Conservation (phyloP, 495 filamentous ascomycete genomes). For the Cryomyces antarcticus region DNA sequence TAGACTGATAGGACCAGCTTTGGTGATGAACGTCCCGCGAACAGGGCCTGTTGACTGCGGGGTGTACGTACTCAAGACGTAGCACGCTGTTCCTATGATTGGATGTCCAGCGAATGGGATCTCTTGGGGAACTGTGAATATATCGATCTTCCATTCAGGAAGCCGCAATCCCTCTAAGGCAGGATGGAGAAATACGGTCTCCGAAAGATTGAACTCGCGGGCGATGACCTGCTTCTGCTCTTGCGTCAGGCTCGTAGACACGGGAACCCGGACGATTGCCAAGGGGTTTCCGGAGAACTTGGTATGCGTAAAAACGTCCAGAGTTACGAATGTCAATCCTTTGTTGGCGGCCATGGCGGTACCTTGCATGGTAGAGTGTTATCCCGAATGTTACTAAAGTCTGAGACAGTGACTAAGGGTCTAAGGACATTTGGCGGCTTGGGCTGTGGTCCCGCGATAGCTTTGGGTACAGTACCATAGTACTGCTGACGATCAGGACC, state of each 20-base stretch:
- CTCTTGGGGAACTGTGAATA: constrained; percentile 38
- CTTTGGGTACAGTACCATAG: too few species aligned
- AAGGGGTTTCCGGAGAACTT: constrained; percentile 46
- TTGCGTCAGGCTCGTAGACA: constrained; percentile 20
- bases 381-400: too few species aligned
- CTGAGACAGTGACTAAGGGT: too few species aligned
- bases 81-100: constrained; percentile 46
- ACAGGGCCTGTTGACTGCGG: neutral
- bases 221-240: constrained; percentile 44
- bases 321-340: constrained; percentile 22
- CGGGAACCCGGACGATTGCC: constrained; percentile 36
- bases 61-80: constrained; percentile 12
- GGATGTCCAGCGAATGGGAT: constrained; percentile 64
- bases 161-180: neutral
- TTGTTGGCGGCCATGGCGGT: neutral
- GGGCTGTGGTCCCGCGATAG: too few species aligned
- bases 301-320: constrained; percentile 46
- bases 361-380: too few species aligned
- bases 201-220: constrained; percentile 66
- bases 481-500: too few species aligned
- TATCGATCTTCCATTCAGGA: constrained; percentile 33
- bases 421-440: too few species aligned
- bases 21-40: constrained; percentile 23
- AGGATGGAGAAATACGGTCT: constrained; percentile 60
- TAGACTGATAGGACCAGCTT: constrained; percentile 40